A percentile compares a stretch with the other conserved stretches of the same genome.
These are phyloP conservation scores for Hypoxylon lienhwacheense DNA, from an alignment of 495 filamentous ascomycete genomes.

Conservation along the genomic window DNA sequence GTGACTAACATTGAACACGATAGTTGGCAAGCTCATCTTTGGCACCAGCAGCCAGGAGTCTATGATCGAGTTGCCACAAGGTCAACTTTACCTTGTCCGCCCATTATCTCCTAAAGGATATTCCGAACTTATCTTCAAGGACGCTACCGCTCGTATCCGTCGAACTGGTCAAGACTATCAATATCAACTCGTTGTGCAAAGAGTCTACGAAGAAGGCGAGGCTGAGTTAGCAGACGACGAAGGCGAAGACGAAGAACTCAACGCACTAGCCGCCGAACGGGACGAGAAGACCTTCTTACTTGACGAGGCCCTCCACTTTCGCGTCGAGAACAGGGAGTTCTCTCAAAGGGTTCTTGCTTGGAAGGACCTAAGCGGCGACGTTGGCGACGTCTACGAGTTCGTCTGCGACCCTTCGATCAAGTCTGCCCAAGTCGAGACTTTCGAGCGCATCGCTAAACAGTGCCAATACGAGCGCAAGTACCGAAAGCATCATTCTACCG, in stretches of 20 bases:
- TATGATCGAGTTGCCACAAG: conserved; percentile 90
- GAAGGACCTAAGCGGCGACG: conserved; percentile 91
- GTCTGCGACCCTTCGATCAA: conserved; percentile 79
- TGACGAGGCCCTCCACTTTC: conserved; percentile 87
- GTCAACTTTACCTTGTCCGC: conserved; percentile 95
- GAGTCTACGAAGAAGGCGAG: conserved; percentile 96
- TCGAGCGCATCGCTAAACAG: conserved; percentile 81
- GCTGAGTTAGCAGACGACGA: conserved; percentile 86
- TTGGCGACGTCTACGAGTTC: conserved; percentile 93
- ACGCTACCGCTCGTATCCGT: conserved; percentile 87
- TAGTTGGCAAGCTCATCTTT: conserved; percentile 91
- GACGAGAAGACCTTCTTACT: conserved; percentile 98
- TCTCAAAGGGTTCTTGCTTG: conserved; percentile 86
- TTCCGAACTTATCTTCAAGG: conserved; percentile 98
- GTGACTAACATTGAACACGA: conserved; percentile 19
- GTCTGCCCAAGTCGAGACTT: conserved; percentile 70
- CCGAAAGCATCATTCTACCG: conserved; percentile 72
- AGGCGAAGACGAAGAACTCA: conserved; percentile 71
- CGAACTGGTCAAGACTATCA: conserved; percentile 92
- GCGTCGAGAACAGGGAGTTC: conserved; percentile 74
- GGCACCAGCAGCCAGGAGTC: conserved; percentile 87
- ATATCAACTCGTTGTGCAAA: conserved; percentile 93
- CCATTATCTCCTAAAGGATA: conserved; percentile 95
- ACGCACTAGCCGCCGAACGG: conserved; percentile 68
- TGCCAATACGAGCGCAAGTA: conserved; percentile 98